These are phyloP conservation scores for Hyphodiscus hymeniophilus DNA, from an alignment of 495 filamentous ascomycete species.

Conservation along the genomic window DNA sequence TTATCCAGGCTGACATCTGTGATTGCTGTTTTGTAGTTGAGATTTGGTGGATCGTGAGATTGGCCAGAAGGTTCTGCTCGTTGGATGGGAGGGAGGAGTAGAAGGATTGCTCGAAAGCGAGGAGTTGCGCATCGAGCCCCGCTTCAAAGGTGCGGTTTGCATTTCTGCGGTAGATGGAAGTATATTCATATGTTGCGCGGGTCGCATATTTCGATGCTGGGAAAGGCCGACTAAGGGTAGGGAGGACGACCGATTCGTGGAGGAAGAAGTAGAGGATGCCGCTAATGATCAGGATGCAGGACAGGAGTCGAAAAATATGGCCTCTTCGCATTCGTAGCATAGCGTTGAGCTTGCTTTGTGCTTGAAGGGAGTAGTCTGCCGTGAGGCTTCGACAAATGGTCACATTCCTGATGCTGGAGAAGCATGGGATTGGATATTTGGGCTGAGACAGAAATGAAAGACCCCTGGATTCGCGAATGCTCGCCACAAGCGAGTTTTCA, in stretches of 20 bases:
- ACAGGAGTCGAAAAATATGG: not conserved
- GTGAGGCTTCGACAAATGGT: no score
- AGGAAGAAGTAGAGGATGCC: not conserved
- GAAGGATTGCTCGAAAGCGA: not conserved
- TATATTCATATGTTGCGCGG: conserved; percentile 2
- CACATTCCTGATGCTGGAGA: no score
- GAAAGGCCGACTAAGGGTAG: not conserved
- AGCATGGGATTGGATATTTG: no score
- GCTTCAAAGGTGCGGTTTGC: not conserved
- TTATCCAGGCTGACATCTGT: not conserved
- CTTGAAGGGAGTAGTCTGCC: no score
- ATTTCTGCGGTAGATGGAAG: not conserved
- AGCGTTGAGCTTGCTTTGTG: not conserved
- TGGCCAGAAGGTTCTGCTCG: not conserved
- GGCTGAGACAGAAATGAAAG: no score
- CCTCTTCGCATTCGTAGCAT: not conserved
- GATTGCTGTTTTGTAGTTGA: not conserved
- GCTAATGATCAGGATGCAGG: not conserved
- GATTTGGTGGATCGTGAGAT: conserved; percentile 6
- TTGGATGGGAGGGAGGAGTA: not conserved
- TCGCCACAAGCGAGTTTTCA: no score
- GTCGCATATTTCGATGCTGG: not conserved
- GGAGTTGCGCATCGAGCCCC: not conserved
- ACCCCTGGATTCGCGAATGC: no score
- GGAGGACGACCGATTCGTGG: not conserved